These are phyloP conservation scores for Medicago ruthenica DNA, from an alignment of 306 rosid species.

Conservation along the genomic window DNA sequence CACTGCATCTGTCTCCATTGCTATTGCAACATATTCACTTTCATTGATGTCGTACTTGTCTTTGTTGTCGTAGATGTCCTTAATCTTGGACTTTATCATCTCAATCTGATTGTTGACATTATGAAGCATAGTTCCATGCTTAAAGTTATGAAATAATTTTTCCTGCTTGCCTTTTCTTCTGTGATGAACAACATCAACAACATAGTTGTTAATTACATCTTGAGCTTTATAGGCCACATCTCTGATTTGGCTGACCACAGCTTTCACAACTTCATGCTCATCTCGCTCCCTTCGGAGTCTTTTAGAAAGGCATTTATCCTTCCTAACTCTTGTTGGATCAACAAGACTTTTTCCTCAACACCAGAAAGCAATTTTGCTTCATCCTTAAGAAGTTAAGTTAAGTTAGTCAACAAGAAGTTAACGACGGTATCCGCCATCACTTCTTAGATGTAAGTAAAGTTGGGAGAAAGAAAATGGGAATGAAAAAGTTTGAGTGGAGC, in stretches of 20 bases:
- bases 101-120: too few species aligned
- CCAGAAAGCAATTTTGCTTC: not conserved
- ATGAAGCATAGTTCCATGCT: not conserved
- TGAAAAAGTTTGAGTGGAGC: too few species aligned
- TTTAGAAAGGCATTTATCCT: constrained; percentile 18
- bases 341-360: not conserved
- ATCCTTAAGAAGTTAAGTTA: constrained; percentile 11
- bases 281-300: constrained; percentile 16
- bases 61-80: too few species aligned
- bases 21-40: too few species aligned
- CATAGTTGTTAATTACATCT: not conserved
- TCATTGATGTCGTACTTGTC: too few species aligned
- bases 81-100: too few species aligned
- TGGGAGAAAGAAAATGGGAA: too few species aligned
- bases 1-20: not conserved
- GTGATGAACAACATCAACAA: not conserved
- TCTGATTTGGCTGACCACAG: not conserved
- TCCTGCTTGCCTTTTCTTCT: not conserved
- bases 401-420: not conserved
- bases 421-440: constrained; percentile 38
- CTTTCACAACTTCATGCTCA: not conserved
- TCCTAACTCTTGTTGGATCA: too few species aligned
- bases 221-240: not conserved
- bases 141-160: not conserved
- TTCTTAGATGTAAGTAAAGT: too few species aligned